Conservation (phyloP, 345 rosid species). For the Gossypium herbaceum region DNA sequence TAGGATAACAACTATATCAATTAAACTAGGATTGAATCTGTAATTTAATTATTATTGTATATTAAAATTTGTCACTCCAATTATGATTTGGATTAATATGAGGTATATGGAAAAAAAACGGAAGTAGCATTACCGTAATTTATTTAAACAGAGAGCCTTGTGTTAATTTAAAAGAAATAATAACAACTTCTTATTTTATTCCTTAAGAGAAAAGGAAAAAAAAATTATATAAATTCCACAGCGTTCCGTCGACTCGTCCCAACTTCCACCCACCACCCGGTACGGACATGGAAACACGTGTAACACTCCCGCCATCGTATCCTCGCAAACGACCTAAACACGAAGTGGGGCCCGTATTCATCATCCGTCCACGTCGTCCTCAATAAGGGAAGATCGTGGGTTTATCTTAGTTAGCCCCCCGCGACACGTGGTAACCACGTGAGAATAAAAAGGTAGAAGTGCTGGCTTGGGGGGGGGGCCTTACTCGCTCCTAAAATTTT, state of each 20-base stretch:
- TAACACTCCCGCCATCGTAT: not conserved
- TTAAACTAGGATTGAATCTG: too few relatives aligned
- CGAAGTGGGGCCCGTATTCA: not conserved
- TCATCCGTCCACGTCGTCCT: slow-evolving; percentile 1
- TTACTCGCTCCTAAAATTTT: not conserved
- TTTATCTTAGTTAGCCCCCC: not conserved
- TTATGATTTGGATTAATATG: too few relatives aligned
- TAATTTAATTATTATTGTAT: too few relatives aligned
- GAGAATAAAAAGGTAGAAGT: not conserved
- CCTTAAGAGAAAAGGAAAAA: not conserved
- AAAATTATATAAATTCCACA: not conserved
- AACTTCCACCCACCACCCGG: not conserved
- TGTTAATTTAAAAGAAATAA: too few relatives aligned
- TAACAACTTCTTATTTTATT: too few relatives aligned
- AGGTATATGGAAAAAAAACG: too few relatives aligned
- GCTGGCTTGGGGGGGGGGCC: not conserved
- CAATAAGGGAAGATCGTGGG: not conserved
- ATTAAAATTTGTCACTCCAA: too few relatives aligned
- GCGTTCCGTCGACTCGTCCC: slow-evolving; percentile 14
- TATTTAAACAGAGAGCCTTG: not conserved
- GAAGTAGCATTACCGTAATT: too few relatives aligned
- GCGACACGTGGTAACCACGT: slow-evolving; percentile 24
- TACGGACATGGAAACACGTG: slow-evolving; percentile 16
- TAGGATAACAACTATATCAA: too few relatives aligned
- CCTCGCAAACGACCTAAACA: not conserved